phyloP scores from a whole-genome alignment of 441 rosid species.

The Hura crepitans region DNA sequence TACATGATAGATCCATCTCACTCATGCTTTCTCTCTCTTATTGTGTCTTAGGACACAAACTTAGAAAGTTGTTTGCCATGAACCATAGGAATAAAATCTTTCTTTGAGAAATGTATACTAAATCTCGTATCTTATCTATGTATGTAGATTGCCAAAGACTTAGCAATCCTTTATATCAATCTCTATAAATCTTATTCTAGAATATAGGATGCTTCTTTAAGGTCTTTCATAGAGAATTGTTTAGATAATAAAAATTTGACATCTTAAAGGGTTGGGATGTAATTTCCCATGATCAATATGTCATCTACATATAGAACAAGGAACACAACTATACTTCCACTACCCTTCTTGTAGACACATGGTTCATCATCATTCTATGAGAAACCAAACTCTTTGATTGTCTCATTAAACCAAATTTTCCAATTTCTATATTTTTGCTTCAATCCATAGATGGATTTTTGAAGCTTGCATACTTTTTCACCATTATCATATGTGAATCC shows the following conservation, averaged over 20 bases:
- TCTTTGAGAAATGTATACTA: not conserved
- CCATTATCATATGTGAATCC: not conserved
- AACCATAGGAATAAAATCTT: not conserved
- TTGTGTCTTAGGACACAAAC: not conserved
- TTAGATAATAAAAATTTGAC: not conserved
- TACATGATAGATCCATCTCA: not conserved
- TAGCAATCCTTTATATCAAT: not conserved
- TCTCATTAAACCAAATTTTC: not conserved
- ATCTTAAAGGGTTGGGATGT: not conserved
- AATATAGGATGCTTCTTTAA: not conserved
- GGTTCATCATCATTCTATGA: not conserved
- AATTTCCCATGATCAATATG: not conserved
- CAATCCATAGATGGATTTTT: not conserved
- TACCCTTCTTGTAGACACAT: not conserved
- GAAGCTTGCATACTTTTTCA: not conserved
- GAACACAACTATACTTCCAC: not conserved
- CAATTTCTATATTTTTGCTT: not conserved
- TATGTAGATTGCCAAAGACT: not conserved
- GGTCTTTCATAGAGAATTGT: not conserved
- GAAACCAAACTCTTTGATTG: not conserved
- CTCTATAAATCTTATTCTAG: not conserved
- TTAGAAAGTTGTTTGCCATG: not conserved
- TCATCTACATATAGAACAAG: not conserved
- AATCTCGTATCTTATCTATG: not conserved
- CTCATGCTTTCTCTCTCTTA: not conserved